A percentile compares a stretch with the other conserved stretches of the same genome.
These are phyloP conservation scores for Lasiosphaeriaceae sp. DNA, from an alignment of 495 filamentous ascomycete genomes.

Conservation along the genomic window DNA sequence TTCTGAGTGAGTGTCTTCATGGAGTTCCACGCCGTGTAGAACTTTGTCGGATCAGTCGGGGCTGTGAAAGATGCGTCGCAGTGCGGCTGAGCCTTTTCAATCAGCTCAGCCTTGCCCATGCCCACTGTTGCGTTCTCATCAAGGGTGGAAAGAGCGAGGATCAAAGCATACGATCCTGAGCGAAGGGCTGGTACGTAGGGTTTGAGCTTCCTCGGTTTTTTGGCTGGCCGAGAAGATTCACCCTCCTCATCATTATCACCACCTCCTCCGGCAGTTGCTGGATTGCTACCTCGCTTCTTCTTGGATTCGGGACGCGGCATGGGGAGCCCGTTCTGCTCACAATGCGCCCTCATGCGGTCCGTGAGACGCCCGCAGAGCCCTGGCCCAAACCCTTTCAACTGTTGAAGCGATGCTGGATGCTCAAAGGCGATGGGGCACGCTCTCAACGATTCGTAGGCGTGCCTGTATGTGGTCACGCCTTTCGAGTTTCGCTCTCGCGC, in stretches of 20 bases:
- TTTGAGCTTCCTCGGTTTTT: slow-evolving; percentile 61
- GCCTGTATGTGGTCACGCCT: slow-evolving; percentile 68
- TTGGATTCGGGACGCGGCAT: slow-evolving; percentile 61
- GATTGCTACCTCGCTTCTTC: slow-evolving; percentile 17
- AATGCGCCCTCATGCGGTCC: slow-evolving; percentile 62
- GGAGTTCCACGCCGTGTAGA: slow-evolving; percentile 80
- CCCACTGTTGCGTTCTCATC: slow-evolving; percentile 52
- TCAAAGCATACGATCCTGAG: slow-evolving; percentile 70
- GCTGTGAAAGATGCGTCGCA: slow-evolving; percentile 74
- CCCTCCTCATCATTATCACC: slow-evolving; percentile 24
- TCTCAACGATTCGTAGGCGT: slow-evolving; percentile 78
- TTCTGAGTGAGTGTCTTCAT: slow-evolving; percentile 77
- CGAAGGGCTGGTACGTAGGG: slow-evolving; percentile 68
- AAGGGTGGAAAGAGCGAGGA: slow-evolving; percentile 61
- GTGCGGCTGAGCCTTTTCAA: slow-evolving; percentile 66
- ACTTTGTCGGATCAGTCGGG: slow-evolving; percentile 62
- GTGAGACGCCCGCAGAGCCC: slow-evolving; percentile 69
- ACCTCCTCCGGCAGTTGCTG: slow-evolving; percentile 8
- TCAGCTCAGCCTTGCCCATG: slow-evolving; percentile 65
- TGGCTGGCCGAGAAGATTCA: slow-evolving; percentile 48
- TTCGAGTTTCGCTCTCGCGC: slow-evolving; percentile 70
- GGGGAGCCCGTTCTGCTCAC: slow-evolving; percentile 63
- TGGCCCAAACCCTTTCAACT: slow-evolving; percentile 68
- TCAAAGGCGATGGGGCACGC: slow-evolving; percentile 68
- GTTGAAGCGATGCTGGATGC: slow-evolving; percentile 70